Conservation (phyloP, 2,329 filamentous ascomycete genomes). For the Diaporthe sp. region DNA sequence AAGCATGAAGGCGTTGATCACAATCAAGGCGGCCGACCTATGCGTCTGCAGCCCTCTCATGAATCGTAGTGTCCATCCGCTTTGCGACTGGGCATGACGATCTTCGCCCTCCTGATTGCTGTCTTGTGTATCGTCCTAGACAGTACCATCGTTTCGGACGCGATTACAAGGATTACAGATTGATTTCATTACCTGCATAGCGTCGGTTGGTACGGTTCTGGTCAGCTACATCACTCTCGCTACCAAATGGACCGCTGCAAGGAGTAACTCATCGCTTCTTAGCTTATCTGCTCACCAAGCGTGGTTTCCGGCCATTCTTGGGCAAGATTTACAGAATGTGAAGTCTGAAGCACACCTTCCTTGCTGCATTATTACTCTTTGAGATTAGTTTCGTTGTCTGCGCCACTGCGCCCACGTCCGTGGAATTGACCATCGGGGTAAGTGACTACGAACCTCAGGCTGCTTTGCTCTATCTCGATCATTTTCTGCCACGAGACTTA, state of each 20-base stretch:
- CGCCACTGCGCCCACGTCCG: slow-evolving; percentile 45
- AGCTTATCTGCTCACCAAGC: slow-evolving; percentile 44
- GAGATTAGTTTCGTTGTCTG: slow-evolving; percentile 54
- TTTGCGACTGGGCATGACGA: background rate
- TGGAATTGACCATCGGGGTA: slow-evolving; percentile 45
- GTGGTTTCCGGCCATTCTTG: slow-evolving; percentile 34
- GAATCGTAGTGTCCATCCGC: background rate
- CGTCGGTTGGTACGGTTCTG: slow-evolving; percentile 58
- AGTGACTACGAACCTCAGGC: background rate
- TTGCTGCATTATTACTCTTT: slow-evolving; percentile 46
- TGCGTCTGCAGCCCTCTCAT: background rate
- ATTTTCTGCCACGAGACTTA: too few relatives aligned
- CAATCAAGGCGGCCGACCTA: background rate
- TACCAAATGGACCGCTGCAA: too few relatives aligned
- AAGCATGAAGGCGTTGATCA: background rate
- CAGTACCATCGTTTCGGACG: slow-evolving; percentile 51
- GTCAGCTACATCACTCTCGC: background rate
- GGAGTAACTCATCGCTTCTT: background rate
- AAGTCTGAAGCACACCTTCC: background rate
- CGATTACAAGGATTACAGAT: slow-evolving; percentile 55
- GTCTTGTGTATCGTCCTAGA: slow-evolving; percentile 17
- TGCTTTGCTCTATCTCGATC: background rate
- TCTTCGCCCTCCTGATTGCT: slow-evolving; percentile 5
- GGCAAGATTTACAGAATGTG: slow-evolving; percentile 38
- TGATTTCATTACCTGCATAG: slow-evolving; percentile 52